A percentile compares a stretch with the other conserved stretches of the same genome.
These are phyloP conservation scores for Xylariaceae sp. DNA, from an alignment of 2,329 filamentous ascomycete genomes.

Conservation along the genomic window DNA sequence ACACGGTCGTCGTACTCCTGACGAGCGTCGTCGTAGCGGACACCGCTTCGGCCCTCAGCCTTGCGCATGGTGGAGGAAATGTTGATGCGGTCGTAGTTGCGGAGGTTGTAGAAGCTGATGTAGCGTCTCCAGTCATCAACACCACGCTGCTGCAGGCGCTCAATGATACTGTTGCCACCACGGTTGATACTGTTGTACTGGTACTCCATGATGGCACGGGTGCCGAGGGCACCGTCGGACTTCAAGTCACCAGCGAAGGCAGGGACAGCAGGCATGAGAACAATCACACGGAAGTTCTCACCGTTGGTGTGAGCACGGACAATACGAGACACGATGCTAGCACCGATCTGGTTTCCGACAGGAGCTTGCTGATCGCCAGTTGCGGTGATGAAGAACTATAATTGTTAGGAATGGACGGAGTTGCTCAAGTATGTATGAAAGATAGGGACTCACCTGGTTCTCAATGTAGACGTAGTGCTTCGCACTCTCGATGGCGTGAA, in stretches of 20 bases:
- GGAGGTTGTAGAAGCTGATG: slow-evolving; percentile 79
- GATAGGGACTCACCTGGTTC: slow-evolving; percentile 49
- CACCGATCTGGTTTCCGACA: slow-evolving; percentile 72
- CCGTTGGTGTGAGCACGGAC: slow-evolving; percentile 60
- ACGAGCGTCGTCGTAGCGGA: slow-evolving; percentile 62
- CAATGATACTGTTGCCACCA: slow-evolving; percentile 72
- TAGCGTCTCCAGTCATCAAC: slow-evolving; percentile 64
- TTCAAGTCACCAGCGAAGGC: slow-evolving; percentile 78
- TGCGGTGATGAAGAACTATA: slow-evolving; percentile 78
- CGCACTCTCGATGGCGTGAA: slow-evolving; percentile 62
- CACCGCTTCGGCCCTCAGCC: slow-evolving; percentile 58
- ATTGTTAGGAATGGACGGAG: slow-evolving; percentile 7
- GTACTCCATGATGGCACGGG: slow-evolving; percentile 82
- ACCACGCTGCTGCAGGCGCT: slow-evolving; percentile 59
- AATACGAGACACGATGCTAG: slow-evolving; percentile 72
- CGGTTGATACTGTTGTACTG: slow-evolving; percentile 77
- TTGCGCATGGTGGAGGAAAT: slow-evolving; percentile 55
- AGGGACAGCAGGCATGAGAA: slow-evolving; percentile 74
- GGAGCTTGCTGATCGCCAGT: slow-evolving; percentile 65
- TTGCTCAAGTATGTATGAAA: neutral
- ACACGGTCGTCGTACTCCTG: slow-evolving; percentile 56
- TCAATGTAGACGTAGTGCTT: slow-evolving; percentile 75
- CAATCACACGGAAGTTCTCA: slow-evolving; percentile 67
- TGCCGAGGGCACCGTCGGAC: slow-evolving; percentile 66
- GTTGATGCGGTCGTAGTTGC: slow-evolving; percentile 81